phyloP scores from a whole-genome alignment of 345 rosid genomes.

The Hibiscus mutabilis region DNA sequence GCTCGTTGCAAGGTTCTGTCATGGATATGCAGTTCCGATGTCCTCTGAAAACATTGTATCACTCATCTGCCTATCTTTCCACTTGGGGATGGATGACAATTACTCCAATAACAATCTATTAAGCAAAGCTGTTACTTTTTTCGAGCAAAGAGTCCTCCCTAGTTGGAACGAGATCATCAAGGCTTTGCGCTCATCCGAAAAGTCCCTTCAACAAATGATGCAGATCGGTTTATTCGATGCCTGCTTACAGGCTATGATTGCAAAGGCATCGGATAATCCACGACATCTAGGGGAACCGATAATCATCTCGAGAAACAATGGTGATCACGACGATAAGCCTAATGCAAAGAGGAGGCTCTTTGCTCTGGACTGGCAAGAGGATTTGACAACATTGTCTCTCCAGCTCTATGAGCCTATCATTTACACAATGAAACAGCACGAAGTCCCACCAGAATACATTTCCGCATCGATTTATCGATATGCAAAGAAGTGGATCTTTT shows the following conservation, averaged over 20 bases:
- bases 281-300: slow-evolving; percentile 52
- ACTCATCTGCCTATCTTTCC: slow-evolving; percentile 43
- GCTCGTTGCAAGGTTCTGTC: slow-evolving; percentile 63
- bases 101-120: slow-evolving; percentile 55
- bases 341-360: slow-evolving; percentile 68
- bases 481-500: slow-evolving; percentile 41
- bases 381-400: slow-evolving; percentile 48
- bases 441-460: slow-evolving; percentile 32
- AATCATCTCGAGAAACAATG: slow-evolving; percentile 23
- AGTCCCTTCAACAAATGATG: slow-evolving; percentile 31
- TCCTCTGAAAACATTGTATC: slow-evolving; percentile 52
- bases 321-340: slow-evolving; percentile 36
- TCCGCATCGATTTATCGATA: slow-evolving; percentile 55
- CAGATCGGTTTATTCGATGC: slow-evolving; percentile 46
- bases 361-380: slow-evolving; percentile 49
- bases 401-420: slow-evolving; percentile 44
- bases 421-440: slow-evolving; percentile 28
- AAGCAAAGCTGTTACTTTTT: slow-evolving; percentile 35
- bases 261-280: slow-evolving; percentile 47
- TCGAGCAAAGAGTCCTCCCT: slow-evolving; percentile 44
- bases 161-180: slow-evolving; percentile 79
- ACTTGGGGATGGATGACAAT: slow-evolving; percentile 62
- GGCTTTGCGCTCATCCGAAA: slow-evolving; percentile 38
- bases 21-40: slow-evolving; percentile 40
- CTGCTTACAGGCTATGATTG: slow-evolving; percentile 51